Percentiles rank a stretch among this genome's conserved stretches.
Evolutionary conservation across 495 filamentous ascomycete species (phyloP).

Genomic region (Aeminium ludgeri): DNA sequence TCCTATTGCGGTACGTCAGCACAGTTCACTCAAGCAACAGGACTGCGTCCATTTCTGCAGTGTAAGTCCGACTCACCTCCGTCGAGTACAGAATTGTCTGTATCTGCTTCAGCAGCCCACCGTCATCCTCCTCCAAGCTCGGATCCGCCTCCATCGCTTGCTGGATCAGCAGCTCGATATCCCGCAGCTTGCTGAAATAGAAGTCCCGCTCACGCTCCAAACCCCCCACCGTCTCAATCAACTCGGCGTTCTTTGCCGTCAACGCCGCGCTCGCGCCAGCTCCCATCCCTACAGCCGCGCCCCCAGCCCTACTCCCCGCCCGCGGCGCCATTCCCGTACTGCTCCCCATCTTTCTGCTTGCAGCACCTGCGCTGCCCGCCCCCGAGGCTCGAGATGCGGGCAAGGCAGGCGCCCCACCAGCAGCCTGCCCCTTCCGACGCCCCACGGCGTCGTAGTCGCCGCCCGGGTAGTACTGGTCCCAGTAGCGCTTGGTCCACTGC

Average conservation of each 20-base stretch:
- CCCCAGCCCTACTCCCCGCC: constrained; percentile 21
- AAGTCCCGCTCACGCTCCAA: constrained; percentile 67
- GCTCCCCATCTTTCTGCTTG: constrained; percentile 15
- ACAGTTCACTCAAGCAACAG: not conserved
- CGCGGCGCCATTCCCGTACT: constrained; percentile 16
- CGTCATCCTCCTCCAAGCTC: constrained; percentile 80
- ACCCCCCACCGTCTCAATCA: constrained; percentile 35
- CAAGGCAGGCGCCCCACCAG: constrained; percentile 28
- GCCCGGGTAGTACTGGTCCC: constrained; percentile 95
- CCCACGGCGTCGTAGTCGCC: constrained; percentile 84
- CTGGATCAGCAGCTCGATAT: constrained; percentile 90
- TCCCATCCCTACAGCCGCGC: constrained; percentile 20
- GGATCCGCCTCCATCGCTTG: constrained; percentile 78
- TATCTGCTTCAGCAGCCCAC: constrained; percentile 80
- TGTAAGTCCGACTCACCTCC: constrained; percentile 40
- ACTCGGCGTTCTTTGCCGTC: constrained; percentile 58
- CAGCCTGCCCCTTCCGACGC: constrained; percentile 62
- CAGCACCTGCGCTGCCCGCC: constrained; percentile 30
- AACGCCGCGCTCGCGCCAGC: constrained; percentile 48
- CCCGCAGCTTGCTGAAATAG: constrained; percentile 94
- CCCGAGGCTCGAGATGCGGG: constrained; percentile 26
- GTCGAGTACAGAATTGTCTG: constrained; percentile 95
- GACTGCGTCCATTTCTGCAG: not conserved
- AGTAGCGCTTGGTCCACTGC: constrained; percentile 89
- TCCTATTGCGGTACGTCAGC: constrained; percentile 28